Conservation (phyloP, 1,139 yeast species). For the Arxiozyma heterogenica region DNA sequence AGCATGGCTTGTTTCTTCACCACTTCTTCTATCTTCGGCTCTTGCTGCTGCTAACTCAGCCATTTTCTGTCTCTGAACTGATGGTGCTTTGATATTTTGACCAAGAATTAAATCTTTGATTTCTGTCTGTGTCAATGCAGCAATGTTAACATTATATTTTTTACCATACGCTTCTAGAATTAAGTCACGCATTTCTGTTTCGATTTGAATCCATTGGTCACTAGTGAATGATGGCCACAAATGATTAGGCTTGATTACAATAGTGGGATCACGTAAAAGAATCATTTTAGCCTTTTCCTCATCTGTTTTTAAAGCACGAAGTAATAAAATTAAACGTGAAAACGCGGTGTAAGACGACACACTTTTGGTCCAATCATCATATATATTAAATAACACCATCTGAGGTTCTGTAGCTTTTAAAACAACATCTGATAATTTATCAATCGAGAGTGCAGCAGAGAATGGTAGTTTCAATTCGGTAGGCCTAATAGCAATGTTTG, state of each 20-base stretch:
- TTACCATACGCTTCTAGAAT: slow-evolving; percentile 78
- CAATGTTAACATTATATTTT: slow-evolving; percentile 76
- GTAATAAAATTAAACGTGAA: slow-evolving; percentile 68
- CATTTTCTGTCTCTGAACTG: slow-evolving; percentile 70
- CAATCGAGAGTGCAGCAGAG: slow-evolving; percentile 75
- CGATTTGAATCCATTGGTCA: slow-evolving; percentile 90
- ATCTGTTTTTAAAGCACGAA: slow-evolving; percentile 73
- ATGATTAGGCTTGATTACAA: slow-evolving; percentile 67
- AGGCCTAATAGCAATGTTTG: slow-evolving; percentile 81
- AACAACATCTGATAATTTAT: slow-evolving; percentile 70
- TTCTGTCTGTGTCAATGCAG: slow-evolving; percentile 85
- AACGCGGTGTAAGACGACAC: slow-evolving; percentile 91
- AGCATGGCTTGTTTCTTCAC: slow-evolving; percentile 18
- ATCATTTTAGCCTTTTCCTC: slow-evolving; percentile 70
- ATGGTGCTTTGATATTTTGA: slow-evolving; percentile 86
- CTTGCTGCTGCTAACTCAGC: slow-evolving; percentile 64
- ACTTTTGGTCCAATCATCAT: slow-evolving; percentile 86
- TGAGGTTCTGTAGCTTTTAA: slow-evolving; percentile 85
- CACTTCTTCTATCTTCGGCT: slow-evolving; percentile 27
- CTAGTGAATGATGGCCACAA: slow-evolving; percentile 86
- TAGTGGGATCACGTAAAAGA: slow-evolving; percentile 63
- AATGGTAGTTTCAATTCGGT: slow-evolving; percentile 88
- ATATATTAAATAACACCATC: slow-evolving; percentile 81
- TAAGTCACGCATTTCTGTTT: slow-evolving; percentile 77
- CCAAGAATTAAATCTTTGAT: slow-evolving; percentile 90